Evolutionary conservation across 2,329 filamentous ascomycete genomes (phyloP).

Genomic region (Beauveria varroae): DNA sequence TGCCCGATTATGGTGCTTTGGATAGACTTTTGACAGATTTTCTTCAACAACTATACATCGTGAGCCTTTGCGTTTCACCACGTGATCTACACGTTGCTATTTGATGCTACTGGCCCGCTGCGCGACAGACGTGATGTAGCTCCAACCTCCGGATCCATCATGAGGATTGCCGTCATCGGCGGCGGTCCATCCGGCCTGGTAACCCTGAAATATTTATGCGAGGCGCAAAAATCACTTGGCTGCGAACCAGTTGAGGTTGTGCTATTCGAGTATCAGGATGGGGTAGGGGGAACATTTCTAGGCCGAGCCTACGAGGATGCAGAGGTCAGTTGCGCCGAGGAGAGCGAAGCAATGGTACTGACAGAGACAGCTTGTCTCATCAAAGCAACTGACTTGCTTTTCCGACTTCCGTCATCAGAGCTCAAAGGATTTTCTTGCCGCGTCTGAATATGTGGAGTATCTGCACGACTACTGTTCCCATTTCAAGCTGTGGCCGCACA

Average conservation of each 20-base stretch:
- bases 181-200: neutral
- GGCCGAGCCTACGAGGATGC: neutral
- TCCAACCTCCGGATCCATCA: neutral
- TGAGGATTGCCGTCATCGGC: neutral
- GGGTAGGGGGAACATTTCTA: constrained; percentile 34
- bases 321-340: neutral
- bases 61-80: no score
- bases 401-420: constrained; percentile 34
- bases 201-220: constrained; percentile 27
- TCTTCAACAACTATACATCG: no score
- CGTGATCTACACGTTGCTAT: neutral
- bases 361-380: constrained; percentile 13
- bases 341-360: no score
- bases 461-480: constrained; percentile 30
- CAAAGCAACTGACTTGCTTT: constrained; percentile 39
- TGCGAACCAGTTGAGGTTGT: constrained; percentile 28
- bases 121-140: neutral
- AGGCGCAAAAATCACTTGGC: constrained; percentile 24
- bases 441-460: constrained; percentile 30
- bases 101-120: neutral
- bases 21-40: no score
- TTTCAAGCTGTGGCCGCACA: constrained; percentile 30
- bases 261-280: constrained; percentile 33
- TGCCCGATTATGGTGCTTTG: no score
- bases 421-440: constrained; percentile 33